These are phyloP conservation scores for Xylaria hypoxylon DNA, from an alignment of 2,329 filamentous ascomycete genomes.

Conservation along the genomic window DNA sequence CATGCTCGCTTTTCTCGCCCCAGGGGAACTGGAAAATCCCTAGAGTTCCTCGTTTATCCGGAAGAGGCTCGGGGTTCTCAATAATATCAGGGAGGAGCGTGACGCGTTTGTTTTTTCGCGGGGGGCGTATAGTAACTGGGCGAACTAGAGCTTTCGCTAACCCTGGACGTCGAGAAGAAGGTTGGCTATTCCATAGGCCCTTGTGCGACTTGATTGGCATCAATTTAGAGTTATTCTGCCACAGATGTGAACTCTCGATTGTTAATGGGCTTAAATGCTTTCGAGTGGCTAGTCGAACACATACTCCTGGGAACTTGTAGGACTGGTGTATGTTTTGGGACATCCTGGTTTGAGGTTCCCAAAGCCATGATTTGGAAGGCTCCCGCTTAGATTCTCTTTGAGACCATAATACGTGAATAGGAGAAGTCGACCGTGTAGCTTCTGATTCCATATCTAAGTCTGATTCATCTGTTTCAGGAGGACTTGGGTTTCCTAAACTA, in stretches of 20 bases:
- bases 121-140: slow-evolving; percentile 64
- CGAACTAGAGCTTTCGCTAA: slow-evolving; percentile 50
- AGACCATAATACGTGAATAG: slow-evolving; percentile 43
- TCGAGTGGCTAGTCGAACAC: slow-evolving; percentile 53
- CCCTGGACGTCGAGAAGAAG: slow-evolving; percentile 32
- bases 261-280: slow-evolving; percentile 51
- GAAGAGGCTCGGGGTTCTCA: slow-evolving; percentile 70
- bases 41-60: slow-evolving; percentile 68
- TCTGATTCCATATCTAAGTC: slow-evolving; percentile 53
- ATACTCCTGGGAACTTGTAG: slow-evolving; percentile 49
- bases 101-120: slow-evolving; percentile 66
- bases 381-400: slow-evolving; percentile 29
- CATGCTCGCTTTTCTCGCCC: slow-evolving; percentile 71
- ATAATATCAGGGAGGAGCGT: slow-evolving; percentile 72
- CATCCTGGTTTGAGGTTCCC: slow-evolving; percentile 36
- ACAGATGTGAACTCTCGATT: slow-evolving; percentile 55
- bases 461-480: slow-evolving; percentile 65
- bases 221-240: slow-evolving; percentile 50
- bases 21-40: slow-evolving; percentile 75
- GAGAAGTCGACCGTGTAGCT: slow-evolving; percentile 22
- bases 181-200: slow-evolving; percentile 46
- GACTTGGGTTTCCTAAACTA: slow-evolving; percentile 64
- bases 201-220: slow-evolving; percentile 2
- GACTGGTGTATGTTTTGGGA: slow-evolving; percentile 6
- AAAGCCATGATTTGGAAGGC: slow-evolving; percentile 40